These are phyloP conservation scores for Phragmites australis DNA, from an alignment of 176 grass and related monocot species.

Conservation along the genomic window DNA sequence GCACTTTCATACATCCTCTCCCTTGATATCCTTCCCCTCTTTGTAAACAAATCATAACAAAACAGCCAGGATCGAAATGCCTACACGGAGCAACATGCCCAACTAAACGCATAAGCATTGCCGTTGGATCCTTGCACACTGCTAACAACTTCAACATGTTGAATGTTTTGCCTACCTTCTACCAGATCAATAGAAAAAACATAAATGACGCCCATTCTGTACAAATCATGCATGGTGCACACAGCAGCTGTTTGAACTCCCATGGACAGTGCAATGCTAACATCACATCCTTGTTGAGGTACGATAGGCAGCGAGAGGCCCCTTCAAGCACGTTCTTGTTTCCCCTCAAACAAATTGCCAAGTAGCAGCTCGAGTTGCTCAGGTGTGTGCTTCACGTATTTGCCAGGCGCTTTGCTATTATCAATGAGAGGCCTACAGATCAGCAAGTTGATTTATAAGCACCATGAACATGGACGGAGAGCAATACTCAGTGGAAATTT, in stretches of 20 bases:
- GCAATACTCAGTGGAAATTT: neutral
- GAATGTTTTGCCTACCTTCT: neutral
- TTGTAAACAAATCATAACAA: neutral
- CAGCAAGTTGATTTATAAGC: neutral
- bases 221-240: slow-evolving; percentile 32
- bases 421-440: slow-evolving; percentile 75
- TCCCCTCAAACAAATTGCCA: slow-evolving; percentile 87
- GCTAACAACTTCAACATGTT: slow-evolving; percentile 1
- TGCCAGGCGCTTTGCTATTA: slow-evolving; percentile 72
- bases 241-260: neutral
- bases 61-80: neutral
- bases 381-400: slow-evolving; percentile 75
- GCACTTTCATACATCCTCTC: too few relatives aligned
- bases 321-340: slow-evolving; percentile 48
- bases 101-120: neutral
- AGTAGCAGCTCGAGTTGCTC: slow-evolving; percentile 81
- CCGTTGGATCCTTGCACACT: neutral
- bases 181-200: neutral
- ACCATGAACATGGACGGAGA: neutral
- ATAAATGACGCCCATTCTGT: slow-evolving; percentile 29
- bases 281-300: too few relatives aligned
- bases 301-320: neutral
- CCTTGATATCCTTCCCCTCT: neutral
- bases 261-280: neutral
- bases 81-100: neutral